A percentile compares a stretch with the other conserved stretches of the same genome.
These are phyloP conservation scores for Astragalus membranaceus DNA, from an alignment of 306 rosid genomes.

Conservation along the genomic window DNA sequence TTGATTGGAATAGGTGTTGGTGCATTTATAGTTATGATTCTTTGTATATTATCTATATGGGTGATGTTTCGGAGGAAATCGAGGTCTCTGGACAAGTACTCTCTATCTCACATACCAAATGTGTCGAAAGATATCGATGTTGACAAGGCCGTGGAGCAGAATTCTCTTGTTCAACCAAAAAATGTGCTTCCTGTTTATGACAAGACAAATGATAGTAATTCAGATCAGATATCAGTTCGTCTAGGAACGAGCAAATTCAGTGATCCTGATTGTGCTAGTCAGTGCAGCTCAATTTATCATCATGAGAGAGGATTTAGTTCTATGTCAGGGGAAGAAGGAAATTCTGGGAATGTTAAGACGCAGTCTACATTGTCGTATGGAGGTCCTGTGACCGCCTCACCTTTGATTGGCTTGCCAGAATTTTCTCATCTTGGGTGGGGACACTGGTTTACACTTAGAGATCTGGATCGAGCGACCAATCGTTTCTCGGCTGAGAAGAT, in stretches of 20 bases:
- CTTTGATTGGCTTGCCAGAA: constrained; percentile 85
- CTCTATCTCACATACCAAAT: constrained; percentile 65
- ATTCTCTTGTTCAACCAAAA: constrained; percentile 46
- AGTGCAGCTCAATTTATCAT: constrained; percentile 74
- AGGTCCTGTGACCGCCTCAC: constrained; percentile 70
- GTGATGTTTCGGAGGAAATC: constrained; percentile 73
- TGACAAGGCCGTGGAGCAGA: constrained; percentile 64
- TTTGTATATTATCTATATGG: constrained; percentile 71
- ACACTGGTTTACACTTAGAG: constrained; percentile 98
- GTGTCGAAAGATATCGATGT: constrained; percentile 77
- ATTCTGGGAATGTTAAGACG: constrained; percentile 63
- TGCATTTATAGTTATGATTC: constrained; percentile 70
- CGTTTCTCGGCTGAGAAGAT: constrained; percentile 61
- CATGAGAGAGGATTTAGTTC: constrained; percentile 80
- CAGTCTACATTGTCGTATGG: constrained; percentile 36
- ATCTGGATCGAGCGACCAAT: constrained; percentile 72
- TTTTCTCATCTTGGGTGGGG: constrained; percentile 99
- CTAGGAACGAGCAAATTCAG: constrained; percentile 55
- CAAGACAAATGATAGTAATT: constrained; percentile 52
- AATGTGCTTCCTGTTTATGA: constrained; percentile 43
- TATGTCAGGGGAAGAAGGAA: constrained; percentile 82
- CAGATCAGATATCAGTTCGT: constrained; percentile 55
- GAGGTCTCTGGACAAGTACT: constrained; percentile 42
- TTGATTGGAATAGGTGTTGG: constrained; percentile 78
- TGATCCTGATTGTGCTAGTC: constrained; percentile 72